phyloP scores from a whole-genome alignment of 2,329 filamentous ascomycete genomes.

The Neofusicoccum parvum region DNA sequence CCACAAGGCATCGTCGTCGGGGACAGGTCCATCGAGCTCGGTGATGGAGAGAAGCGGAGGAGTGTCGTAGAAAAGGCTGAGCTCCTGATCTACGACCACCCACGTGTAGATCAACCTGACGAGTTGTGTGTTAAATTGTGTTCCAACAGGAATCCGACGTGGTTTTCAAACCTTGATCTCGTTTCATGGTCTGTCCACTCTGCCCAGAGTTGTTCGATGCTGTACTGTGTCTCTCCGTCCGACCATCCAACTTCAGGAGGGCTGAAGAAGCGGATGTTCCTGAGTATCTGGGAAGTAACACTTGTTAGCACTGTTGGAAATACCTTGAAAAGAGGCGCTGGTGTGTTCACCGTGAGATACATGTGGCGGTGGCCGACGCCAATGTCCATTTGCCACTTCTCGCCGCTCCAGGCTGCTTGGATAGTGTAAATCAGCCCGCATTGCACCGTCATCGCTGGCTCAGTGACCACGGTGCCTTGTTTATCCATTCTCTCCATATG shows the following conservation, averaged over 20 bases:
- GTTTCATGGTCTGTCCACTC: constrained; percentile 7
- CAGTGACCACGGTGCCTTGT: neutral
- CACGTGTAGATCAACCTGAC: constrained; percentile 60
- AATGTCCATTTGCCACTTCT: constrained; percentile 63
- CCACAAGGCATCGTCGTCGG: constrained; percentile 55
- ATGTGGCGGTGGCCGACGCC: neutral
- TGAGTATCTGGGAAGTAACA: neutral
- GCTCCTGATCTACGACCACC: constrained; percentile 63
- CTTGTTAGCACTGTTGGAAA: neutral
- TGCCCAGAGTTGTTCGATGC: neutral
- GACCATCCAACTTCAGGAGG: neutral
- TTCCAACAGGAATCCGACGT: neutral
- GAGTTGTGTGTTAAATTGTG: neutral
- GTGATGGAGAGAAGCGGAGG: constrained; percentile 49
- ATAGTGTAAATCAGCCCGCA: constrained; percentile 59
- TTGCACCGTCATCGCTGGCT: constrained; percentile 38
- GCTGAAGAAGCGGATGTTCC: constrained; percentile 8
- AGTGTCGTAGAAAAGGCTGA: constrained; percentile 62
- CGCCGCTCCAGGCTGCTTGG: constrained; percentile 61
- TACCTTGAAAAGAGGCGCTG: neutral
- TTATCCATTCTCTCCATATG: neutral
- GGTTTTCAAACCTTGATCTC: neutral
- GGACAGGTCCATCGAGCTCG: constrained; percentile 57
- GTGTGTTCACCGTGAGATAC: constrained; percentile 48
- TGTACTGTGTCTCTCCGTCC: neutral